Evolutionary conservation across 2,329 filamentous ascomycete genomes (phyloP).

Genomic region (Aspergillus sergii): DNA sequence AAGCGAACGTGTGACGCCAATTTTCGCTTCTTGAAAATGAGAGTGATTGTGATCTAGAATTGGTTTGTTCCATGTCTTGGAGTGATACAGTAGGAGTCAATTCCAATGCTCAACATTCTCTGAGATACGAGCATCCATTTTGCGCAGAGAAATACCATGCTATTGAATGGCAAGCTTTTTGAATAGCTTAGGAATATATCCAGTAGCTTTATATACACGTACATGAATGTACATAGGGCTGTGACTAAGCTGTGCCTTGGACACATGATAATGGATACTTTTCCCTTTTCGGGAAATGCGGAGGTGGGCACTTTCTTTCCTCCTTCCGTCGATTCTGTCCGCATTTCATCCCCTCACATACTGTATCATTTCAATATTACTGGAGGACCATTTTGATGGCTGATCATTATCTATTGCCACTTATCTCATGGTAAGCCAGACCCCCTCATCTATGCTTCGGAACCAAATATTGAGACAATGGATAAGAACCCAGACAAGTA

Average conservation of each 20-base stretch:
- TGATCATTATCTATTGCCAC: not conserved
- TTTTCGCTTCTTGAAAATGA: slow-evolving; percentile 33
- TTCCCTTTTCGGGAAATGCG: slow-evolving; percentile 33
- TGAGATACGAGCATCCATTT: not conserved
- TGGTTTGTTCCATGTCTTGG: not conserved
- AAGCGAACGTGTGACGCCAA: slow-evolving; percentile 38
- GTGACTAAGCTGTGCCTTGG: not conserved
- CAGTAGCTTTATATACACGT: not conserved
- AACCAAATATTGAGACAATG: not conserved
- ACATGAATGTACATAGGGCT: not conserved
- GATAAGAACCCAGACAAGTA: not conserved
- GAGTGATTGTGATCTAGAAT: not conserved
- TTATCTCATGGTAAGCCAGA: not conserved
- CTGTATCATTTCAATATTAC: not conserved
- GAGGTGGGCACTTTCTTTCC: slow-evolving; percentile 17
- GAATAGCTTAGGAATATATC: not conserved
- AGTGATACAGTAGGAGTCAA: not conserved
- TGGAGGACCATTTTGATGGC: not conserved
- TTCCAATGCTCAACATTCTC: not conserved
- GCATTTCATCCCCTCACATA: slow-evolving; percentile 13
- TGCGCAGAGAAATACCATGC: not conserved
- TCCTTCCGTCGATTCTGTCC: slow-evolving; percentile 23
- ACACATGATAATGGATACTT: slow-evolving; percentile 28
- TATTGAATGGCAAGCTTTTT: not conserved
- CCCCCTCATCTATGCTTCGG: not conserved